Conservation (phyloP, 805 yeast species). For the Komagataella phaffii region DNA sequence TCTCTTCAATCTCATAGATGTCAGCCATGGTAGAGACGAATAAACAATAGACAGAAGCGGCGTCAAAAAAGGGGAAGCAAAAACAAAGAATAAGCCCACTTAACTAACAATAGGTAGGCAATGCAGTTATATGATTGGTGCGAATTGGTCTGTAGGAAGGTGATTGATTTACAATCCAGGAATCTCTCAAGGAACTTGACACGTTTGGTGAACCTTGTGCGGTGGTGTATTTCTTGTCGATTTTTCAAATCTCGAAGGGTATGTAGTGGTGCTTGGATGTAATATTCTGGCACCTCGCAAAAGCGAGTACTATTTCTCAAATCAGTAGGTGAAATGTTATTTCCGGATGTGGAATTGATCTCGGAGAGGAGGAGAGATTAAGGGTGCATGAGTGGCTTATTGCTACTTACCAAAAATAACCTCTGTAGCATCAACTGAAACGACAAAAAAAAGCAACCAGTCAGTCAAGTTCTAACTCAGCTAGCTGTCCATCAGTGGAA, state of each 20-base stretch:
- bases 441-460: too few relatives aligned
- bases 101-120: background rate
- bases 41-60: background rate
- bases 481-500: too few relatives aligned
- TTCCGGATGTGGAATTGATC: background rate
- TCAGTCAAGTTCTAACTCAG: too few relatives aligned
- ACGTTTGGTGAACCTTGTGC: background rate
- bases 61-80: background rate
- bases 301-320: background rate
- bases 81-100: background rate
- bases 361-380: background rate
- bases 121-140: background rate
- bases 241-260: background rate
- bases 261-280: background rate
- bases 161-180: background rate
- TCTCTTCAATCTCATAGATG: constrained; percentile 46
- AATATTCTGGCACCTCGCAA: too few relatives aligned
- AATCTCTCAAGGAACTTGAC: background rate
- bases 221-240: background rate
- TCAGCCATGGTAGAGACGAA: constrained; percentile 13
- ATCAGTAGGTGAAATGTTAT: background rate
- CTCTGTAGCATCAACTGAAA: too few relatives aligned
- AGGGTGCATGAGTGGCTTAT: background rate
- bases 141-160: background rate
- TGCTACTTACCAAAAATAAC: too few relatives aligned